phyloP scores from a whole-genome alignment of 345 rosid genomes.

The Nephelium lappaceum region DNA sequence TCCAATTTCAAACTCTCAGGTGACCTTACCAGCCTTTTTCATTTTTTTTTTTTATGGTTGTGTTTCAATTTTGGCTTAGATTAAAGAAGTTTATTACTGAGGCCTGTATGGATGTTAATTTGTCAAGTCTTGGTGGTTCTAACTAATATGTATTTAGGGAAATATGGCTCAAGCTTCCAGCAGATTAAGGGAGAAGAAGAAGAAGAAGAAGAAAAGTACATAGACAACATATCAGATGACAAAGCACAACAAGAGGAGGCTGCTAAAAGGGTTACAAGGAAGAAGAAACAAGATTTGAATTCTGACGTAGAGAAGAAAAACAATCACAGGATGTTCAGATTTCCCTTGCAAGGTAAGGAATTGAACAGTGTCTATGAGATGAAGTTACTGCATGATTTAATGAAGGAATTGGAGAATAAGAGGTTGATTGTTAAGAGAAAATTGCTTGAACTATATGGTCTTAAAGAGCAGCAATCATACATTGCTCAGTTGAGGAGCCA shows the following conservation, averaged over 20 bases:
- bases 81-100: not conserved
- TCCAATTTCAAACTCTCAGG: slow-evolving; percentile 11
- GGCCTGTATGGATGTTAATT: not conserved
- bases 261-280: slow-evolving; percentile 4
- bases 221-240: not conserved
- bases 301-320: not conserved
- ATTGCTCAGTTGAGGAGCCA: slow-evolving; percentile 19
- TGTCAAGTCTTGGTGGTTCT: not conserved
- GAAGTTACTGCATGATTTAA: slow-evolving; percentile 7
- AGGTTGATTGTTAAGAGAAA: slow-evolving; percentile 26
- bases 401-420: slow-evolving; percentile 26
- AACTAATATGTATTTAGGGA: not conserved
- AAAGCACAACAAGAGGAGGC: slow-evolving; percentile 5
- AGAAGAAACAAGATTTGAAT: not conserved
- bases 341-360: not conserved
- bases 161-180: slow-evolving; percentile 18
- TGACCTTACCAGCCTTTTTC: not conserved
- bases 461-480: slow-evolving; percentile 27
- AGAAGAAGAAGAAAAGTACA: slow-evolving; percentile 15
- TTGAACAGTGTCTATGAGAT: not conserved
- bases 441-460: slow-evolving; percentile 29
- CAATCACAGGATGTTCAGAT: not conserved
- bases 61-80: not conserved
- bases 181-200: slow-evolving; percentile 10
- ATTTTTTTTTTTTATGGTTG: not conserved